Base-by-base conservation (phyloP, 164 flowering plant species). In the Hamamelis virginiana region DNA sequence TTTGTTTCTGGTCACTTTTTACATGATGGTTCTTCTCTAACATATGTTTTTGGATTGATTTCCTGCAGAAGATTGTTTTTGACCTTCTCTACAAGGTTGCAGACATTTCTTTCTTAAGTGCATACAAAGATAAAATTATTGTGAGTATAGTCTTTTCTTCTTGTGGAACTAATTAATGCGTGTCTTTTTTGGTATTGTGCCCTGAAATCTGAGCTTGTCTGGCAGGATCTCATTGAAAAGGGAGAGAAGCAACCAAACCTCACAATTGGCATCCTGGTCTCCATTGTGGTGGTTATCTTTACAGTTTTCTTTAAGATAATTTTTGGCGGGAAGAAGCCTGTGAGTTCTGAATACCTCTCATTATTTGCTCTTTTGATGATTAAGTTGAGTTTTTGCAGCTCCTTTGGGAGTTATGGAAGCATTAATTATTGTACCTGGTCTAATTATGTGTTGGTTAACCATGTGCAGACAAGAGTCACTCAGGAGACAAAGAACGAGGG, bases 241-340 rank as follows among this genome's bases (percentile, higher is more conserved):
- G 98, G 82, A 64, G 96, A 94, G 76, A 86, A 80, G 48, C 97
- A 94, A 75, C 89, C 98, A 21, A 90, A 86, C 67, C 23, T 91
- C 55, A 88, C 97, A 0, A 81, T 94, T 64, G 92, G 95, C 51
- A 70, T 85, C 67, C 76, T 94, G 22, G 83, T 81, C 50, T 76
- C 97, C 1, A 50, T 88, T 25, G 71, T 82, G 21, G 77, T 90
- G 23, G 76, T 89, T 10, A 26, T 90, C 67, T 43, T 88, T 58
- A 77, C 91, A 0, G 14, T 86, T 55, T 23, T 94, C 27, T 74
- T 77, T 13, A 88, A 76, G 83, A 56, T 92, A 65, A 56, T 94
- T 25, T 90, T 90, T 66, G 97, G 97, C 23, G 97, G 97, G 71
- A 94, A 93, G 82, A 93, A 94, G 80, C 77, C 78, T 18, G 90